Base-by-base conservation (phyloP, 306 rosid genomes). In the Begonia loranthoides region DNA sequence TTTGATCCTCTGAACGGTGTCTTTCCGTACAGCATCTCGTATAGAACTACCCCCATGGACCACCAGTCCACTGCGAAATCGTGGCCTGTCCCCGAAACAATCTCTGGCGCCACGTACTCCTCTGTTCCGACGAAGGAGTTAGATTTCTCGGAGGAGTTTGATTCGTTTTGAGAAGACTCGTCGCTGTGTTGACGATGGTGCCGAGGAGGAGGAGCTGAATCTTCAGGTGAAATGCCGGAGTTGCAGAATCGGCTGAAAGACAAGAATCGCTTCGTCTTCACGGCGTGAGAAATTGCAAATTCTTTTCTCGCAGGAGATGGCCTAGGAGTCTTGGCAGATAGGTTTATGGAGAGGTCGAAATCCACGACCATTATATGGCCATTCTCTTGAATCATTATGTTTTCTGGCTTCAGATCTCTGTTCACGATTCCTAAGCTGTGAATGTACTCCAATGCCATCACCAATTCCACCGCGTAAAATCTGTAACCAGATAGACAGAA, bases 111-210 rank as follows among this genome's bases (percentile, higher is more conserved):
- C 47, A 90, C 94, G 65, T 90, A 90, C 65, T 90, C 97, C 71
- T 90, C 97, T 0, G 95, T 90, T 13, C 97, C 97, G 6, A 90
- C 97, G 54, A 90, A 90, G 15, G 97, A 85, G 70, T 82, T 90
- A 2, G 87, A 90, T 51, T 80, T 85, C 58, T 73, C 94, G 14
- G 79, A 76, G 2, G 84, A 71, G 69, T 66, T 51, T 0, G 78
- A 70, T 19, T 58, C 73, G 50, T 78, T 33, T 21, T 15, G 17
- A 0, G 28, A 36, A 21, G 58, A 13, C 10, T 17, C 4, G 3
- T 10, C 0, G 6, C 4, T 6, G 51, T 15, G 24, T 54, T 2
- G 62, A 1, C 19, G 64, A 21, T 41, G 58, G 9, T 28, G 36
- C 36, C 36, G 36, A 8, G 56, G 9, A 3, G 12, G 55, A 9